Conservation (phyloP, 345 rosid species). For the Hibiscus mutabilis region DNA sequence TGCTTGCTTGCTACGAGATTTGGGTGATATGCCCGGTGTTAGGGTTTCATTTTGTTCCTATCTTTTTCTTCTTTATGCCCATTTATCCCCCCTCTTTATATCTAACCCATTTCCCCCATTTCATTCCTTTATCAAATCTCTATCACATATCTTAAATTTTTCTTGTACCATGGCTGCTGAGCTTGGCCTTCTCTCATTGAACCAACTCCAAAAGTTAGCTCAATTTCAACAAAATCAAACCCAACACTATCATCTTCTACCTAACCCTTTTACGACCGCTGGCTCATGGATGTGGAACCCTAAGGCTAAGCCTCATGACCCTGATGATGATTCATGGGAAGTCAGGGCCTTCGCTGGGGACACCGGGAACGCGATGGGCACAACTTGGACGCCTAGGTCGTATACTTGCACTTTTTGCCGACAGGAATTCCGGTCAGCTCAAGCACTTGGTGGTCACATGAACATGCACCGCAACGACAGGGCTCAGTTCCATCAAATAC, state of each 20-base stretch:
- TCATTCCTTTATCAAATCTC: constrained; percentile 25
- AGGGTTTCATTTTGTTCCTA: constrained; percentile 28
- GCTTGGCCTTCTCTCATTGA: constrained; percentile 37
- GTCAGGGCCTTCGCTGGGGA: constrained; percentile 88
- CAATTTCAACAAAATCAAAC: constrained; percentile 20
- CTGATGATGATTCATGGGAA: constrained; percentile 81
- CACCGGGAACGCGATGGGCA: constrained; percentile 56
- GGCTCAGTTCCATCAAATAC: constrained; percentile 57
- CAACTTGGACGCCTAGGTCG: constrained; percentile 97
- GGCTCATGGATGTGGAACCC: constrained; percentile 67
- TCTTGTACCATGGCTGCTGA: constrained; percentile 36
- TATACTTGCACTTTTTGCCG: constrained; percentile 90
- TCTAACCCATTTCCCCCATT: constrained; percentile 18
- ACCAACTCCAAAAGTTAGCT: constrained; percentile 24
- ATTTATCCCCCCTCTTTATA: background rate
- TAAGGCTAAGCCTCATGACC: constrained; percentile 28
- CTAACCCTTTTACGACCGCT: background rate
- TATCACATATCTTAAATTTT: constrained; percentile 17
- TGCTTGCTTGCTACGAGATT: constrained; percentile 16
- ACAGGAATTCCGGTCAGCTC: constrained; percentile 92
- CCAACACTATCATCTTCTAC: background rate
- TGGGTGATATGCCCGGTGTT: constrained; percentile 28
- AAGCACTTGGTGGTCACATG: constrained; percentile 99
- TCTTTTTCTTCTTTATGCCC: constrained; percentile 19
- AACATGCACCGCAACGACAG: constrained; percentile 97